Evolutionary conservation across 306 rosid genomes (phyloP), one percentile per base, ranked within the genome.

Genomic region (Trifolium fragiferum): DNA sequence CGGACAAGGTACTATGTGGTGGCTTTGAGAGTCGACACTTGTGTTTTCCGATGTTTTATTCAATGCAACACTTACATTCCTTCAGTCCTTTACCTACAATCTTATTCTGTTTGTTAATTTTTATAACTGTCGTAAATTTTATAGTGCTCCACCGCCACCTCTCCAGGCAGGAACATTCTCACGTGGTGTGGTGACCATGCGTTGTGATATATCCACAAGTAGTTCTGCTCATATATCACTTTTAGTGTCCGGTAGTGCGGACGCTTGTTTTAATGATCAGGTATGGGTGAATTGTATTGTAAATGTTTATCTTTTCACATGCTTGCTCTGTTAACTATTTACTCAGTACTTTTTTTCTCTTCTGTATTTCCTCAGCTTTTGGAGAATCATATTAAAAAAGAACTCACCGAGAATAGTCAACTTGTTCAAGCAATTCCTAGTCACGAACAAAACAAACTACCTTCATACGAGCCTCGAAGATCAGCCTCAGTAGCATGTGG

Each of bases 151-250:
- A 70, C 98, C 97, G 1, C 98, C 97, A 27, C 97, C 98, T 66
- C 98, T 94, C 75, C 97, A 91, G 84, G 98, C 96, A 25, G 97
- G 93, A 79, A 87, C 96, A 70, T 91, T 94, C 84, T 91, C 98
- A 70, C 96, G 98, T 10, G 93, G 98, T 32, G 97, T 94, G 25
- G 96, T 94, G 81, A 94, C 98, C 27, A 94, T 94, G 97, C 89
- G 98, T 40, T 94, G 97, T 72, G 97, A 94, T 85, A 79, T 94
- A 37, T 81, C 92, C 73, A 94, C 98, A 32, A 87, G 89, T 78
- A 91, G 95, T 74, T 84, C 89, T 73, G 89, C 96, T 50, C 98
- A 90, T 84, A 90, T 94, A 81, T 91, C 98, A 74, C 86, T 94
- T 82, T 83, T 94, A 76, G 92, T 94, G 70, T 91, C 97, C 9